These are phyloP conservation scores for Plectranthus barbatus DNA, from an alignment of 257 asterid genomes.

Conservation along the genomic window DNA sequence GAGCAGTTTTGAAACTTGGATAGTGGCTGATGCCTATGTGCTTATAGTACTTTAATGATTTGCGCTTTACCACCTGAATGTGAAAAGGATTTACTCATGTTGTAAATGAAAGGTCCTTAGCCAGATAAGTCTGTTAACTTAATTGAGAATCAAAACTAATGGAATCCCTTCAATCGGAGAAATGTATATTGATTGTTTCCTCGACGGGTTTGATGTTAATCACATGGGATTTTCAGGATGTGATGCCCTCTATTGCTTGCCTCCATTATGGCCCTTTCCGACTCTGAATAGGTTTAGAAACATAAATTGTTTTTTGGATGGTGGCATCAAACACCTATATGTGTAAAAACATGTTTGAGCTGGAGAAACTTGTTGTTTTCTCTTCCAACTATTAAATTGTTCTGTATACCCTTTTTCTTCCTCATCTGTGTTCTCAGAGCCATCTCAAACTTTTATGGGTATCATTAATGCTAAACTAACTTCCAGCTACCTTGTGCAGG, in stretches of 20 bases:
- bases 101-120: background rate
- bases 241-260: background rate
- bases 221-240: constrained; percentile 1
- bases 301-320: background rate
- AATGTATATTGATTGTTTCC: background rate
- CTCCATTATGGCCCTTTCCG: background rate
- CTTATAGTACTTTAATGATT: background rate
- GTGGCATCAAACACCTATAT: constrained; percentile 4
- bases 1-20: background rate
- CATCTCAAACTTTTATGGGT: background rate
- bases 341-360: constrained; percentile 3
- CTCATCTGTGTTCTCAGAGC: constrained; percentile 1
- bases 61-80: background rate
- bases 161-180: background rate
- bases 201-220: background rate
- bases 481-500: constrained; percentile 43
- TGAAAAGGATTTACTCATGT: background rate
- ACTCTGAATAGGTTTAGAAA: background rate
- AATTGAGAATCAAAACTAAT: background rate
- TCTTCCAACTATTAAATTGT: background rate
- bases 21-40: background rate
- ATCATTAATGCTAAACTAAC: constrained; percentile 10
- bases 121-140: background rate
- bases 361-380: background rate
- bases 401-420: background rate